These are phyloP conservation scores for Closterium sp. DNA, from an alignment of 139 green algal species.

Conservation along the genomic window DNA sequence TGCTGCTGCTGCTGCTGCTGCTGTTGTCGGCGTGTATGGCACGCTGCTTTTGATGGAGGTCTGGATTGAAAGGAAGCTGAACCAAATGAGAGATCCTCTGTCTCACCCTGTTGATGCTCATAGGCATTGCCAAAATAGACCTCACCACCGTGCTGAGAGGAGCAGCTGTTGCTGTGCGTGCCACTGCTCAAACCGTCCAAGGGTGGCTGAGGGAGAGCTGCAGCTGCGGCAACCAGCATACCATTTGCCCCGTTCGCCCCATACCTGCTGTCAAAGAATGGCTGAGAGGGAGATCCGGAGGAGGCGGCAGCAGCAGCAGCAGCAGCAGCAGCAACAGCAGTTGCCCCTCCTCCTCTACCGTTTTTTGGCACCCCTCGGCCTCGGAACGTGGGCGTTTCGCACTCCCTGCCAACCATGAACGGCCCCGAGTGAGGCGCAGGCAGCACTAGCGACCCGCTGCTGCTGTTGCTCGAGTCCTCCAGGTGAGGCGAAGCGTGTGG, in stretches of 20 bases:
- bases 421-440: background rate
- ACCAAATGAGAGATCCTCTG: background rate
- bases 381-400: background rate
- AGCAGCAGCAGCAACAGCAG: background rate
- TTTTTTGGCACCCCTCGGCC: background rate
- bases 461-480: background rate
- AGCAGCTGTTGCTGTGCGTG: background rate
- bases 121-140: no score
- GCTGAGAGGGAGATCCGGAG: background rate
- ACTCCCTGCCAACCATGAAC: background rate
- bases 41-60: background rate
- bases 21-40: background rate
- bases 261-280: background rate
- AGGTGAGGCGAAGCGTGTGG: background rate
- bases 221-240: background rate
- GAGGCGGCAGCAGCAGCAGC: background rate
- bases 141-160: background rate
- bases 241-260: background rate
- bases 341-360: background rate
- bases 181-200: background rate
- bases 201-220: background rate
- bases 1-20: no score
- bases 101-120: background rate
- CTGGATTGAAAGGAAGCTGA: background rate
- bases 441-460: background rate